Conservation (phyloP, 2,329 filamentous ascomycete genomes). For the Aschersonia sp. region DNA sequence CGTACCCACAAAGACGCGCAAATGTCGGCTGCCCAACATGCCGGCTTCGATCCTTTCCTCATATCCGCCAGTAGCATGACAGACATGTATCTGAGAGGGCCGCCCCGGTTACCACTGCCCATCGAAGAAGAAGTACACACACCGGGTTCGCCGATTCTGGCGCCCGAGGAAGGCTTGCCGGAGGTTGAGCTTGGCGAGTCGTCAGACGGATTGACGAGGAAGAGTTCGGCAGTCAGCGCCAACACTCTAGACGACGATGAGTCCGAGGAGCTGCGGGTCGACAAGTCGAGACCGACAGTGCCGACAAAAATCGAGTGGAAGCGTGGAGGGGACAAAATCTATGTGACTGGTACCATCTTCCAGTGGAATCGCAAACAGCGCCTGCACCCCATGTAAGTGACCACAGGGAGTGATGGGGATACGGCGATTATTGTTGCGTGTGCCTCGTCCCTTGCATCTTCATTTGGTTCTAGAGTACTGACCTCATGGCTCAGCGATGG, state of each 20-base stretch:
- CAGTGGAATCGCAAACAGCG: constrained; percentile 93
- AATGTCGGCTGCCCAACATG: constrained; percentile 13
- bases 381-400: constrained; percentile 70
- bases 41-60: constrained; percentile 25
- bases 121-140: constrained; percentile 86
- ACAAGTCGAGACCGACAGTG: constrained; percentile 63
- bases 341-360: constrained; percentile 94
- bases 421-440: too few relatives aligned
- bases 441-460: neutral
- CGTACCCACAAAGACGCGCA: constrained; percentile 22
- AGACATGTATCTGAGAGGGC: constrained; percentile 53
- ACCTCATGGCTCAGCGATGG: constrained; percentile 25
- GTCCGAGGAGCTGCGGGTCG: constrained; percentile 60
- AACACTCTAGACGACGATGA: constrained; percentile 63
- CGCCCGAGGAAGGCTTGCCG: constrained; percentile 45
- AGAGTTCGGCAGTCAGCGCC: constrained; percentile 45
- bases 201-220: constrained; percentile 34
- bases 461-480: neutral
- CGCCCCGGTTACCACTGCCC: constrained; percentile 77
- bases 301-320: constrained; percentile 80
- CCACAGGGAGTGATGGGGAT: neutral
- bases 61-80: constrained; percentile 43
- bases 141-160: constrained; percentile 79
- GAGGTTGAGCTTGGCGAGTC: constrained; percentile 37
- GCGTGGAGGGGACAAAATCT: constrained; percentile 72